Evolutionary conservation across 768 basidiomycete species (phyloP).

Genomic region (Termitomyces sp.): DNA sequence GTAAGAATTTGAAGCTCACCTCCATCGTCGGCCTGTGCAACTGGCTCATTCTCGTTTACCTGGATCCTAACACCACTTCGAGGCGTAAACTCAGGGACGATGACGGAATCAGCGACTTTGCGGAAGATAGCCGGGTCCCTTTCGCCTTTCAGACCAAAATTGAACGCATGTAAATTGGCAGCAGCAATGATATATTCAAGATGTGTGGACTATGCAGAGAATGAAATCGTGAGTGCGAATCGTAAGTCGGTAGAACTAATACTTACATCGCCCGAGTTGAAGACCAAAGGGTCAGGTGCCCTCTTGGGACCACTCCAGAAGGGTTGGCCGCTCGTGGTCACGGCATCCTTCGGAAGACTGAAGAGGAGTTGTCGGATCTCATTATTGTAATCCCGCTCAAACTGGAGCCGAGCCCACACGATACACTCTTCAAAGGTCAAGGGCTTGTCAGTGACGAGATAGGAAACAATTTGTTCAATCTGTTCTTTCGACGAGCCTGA

Average conservation of each 20-base stretch:
- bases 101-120: conserved; percentile 76
- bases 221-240: neutral
- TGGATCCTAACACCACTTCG: conserved; percentile 91
- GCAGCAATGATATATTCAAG: conserved; percentile 86
- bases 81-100: conserved; percentile 91
- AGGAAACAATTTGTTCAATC: conserved; percentile 81
- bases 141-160: conserved; percentile 93
- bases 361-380: conserved; percentile 88
- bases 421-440: conserved; percentile 97
- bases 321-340: conserved; percentile 88
- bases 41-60: conserved; percentile 88
- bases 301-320: conserved; percentile 99
- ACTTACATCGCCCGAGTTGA: conserved; percentile 82
- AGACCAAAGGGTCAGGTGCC: conserved; percentile 85
- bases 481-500: conserved; percentile 91
- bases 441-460: conserved; percentile 88
- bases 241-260: neutral
- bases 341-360: conserved; percentile 92
- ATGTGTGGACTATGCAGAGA: conserved; percentile 61
- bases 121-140: conserved; percentile 75
- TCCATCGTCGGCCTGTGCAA: conserved; percentile 45
- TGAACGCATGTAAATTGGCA: conserved; percentile 95
- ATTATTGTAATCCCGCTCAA: conserved; percentile 91
- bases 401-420: conserved; percentile 91
- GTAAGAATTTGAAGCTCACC: conserved; percentile 22